phyloP scores from a whole-genome alignment of 805 yeast genomes.

The Wickerhamomyces kurtzmanii region DNA sequence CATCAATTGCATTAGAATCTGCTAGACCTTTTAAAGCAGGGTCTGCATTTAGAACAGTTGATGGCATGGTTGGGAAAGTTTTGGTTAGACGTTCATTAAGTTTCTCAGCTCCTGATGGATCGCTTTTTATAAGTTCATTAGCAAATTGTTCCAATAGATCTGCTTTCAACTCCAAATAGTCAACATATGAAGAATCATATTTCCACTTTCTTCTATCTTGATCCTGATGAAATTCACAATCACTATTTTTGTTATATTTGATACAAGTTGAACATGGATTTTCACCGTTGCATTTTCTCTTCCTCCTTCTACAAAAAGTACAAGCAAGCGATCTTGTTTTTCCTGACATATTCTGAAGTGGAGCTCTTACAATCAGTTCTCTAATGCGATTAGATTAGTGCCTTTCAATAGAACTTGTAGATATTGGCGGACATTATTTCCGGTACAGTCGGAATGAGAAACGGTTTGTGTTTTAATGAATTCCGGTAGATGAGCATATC shows the following conservation, averaged over 20 bases:
- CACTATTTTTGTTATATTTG: slow-evolving; percentile 8
- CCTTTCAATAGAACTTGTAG: too few species aligned
- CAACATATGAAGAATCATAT: slow-evolving; percentile 21
- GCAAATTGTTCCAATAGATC: slow-evolving; percentile 18
- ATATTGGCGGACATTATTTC: too few species aligned
- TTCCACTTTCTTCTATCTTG: slow-evolving; percentile 19
- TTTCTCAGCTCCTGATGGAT: slow-evolving; percentile 10
- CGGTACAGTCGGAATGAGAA: too few species aligned
- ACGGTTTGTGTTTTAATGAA: too few species aligned
- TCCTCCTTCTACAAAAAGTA: slow-evolving; percentile 15
- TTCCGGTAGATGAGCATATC: too few species aligned
- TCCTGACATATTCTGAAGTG: too few species aligned
- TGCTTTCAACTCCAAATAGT: slow-evolving; percentile 18
- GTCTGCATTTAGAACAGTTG: slow-evolving; percentile 1
- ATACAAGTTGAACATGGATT: slow-evolving; percentile 20
- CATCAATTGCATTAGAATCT: slow-evolving; percentile 20
- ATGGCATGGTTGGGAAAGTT: too few species aligned
- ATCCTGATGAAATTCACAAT: slow-evolving; percentile 15
- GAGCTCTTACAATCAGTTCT: too few species aligned
- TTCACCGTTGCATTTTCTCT: slow-evolving; percentile 20
- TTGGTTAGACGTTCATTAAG: slow-evolving; percentile 2
- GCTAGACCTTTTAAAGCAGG: slow-evolving; percentile 12
- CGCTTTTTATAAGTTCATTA: slow-evolving; percentile 12
- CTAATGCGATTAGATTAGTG: too few species aligned
- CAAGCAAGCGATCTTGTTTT: slow-evolving; percentile 1